A percentile compares a stretch with the other conserved stretches of the same genome.
phyloP scores from a whole-genome alignment of 805 yeast genomes.

The Lachancea sp. region DNA sequence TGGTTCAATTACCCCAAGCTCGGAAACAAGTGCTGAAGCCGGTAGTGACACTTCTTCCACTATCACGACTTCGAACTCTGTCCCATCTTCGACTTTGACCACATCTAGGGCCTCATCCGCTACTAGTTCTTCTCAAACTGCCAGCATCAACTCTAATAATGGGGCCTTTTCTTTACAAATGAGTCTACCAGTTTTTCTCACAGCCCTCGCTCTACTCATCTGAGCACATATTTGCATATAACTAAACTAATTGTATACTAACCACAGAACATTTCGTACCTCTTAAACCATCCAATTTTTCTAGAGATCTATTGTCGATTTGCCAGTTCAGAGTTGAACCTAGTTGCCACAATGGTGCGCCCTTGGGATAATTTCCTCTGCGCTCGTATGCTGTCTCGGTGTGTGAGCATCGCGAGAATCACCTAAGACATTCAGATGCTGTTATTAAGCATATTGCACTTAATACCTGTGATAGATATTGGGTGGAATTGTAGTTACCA shows the following conservation, averaged over 20 bases:
- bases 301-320: too few relatives aligned
- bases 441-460: too few relatives aligned
- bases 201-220: conserved; percentile 8
- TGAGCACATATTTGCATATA: neutral
- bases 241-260: neutral
- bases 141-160: conserved; percentile 5
- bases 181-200: conserved; percentile 9
- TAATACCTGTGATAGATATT: too few relatives aligned
- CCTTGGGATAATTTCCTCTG: too few relatives aligned
- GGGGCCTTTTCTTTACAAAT: conserved; percentile 4
- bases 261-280: neutral
- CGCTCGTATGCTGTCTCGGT: too few relatives aligned
- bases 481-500: too few relatives aligned
- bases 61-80: neutral
- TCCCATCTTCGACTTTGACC: neutral
- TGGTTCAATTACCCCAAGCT: neutral
- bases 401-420: too few relatives aligned
- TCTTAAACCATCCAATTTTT: too few relatives aligned
- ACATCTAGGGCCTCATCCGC: conserved; percentile 1
- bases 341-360: too few relatives aligned
- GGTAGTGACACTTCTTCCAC: neutral
- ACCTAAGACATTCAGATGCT: too few relatives aligned
- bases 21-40: neutral
- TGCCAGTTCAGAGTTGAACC: too few relatives aligned
- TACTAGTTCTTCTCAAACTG: conserved; percentile 10